Conservation (phyloP, 129 eudicot species). For the Arctium minus region DNA sequence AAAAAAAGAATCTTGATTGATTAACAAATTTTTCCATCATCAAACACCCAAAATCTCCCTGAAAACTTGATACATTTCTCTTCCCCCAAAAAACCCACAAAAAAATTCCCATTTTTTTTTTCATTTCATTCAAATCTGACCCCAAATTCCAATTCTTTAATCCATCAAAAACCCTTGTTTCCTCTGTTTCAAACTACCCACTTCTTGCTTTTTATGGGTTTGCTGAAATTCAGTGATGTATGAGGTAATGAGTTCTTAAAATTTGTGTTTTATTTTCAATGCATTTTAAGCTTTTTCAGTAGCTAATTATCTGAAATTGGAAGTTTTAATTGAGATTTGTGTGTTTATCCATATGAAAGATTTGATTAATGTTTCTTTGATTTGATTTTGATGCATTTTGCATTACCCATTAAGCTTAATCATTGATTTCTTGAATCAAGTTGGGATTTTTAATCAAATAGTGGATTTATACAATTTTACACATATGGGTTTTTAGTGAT, state of each 20-base stretch:
- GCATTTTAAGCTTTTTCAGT: not conserved
- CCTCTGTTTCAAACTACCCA: not conserved
- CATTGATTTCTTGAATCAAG: not conserved
- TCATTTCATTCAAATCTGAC: slow-evolving; percentile 13
- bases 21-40: slow-evolving; percentile 1
- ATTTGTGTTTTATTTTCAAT: slow-evolving; percentile 7
- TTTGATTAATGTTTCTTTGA: not conserved
- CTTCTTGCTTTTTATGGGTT: slow-evolving; percentile 4
- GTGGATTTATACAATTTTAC: not conserved
- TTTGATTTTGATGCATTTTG: slow-evolving; percentile 3
- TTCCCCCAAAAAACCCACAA: not conserved
- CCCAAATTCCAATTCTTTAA: not conserved
- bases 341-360: not conserved
- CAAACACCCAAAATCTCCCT: slow-evolving; percentile 5
- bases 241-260: slow-evolving; percentile 20
- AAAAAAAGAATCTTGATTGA: not conserved
- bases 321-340: not conserved
- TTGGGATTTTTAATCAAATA: not conserved
- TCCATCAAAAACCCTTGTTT: not conserved
- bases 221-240: slow-evolving; percentile 10
- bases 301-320: not conserved
- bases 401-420: slow-evolving; percentile 20
- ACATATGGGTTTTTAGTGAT: not conserved
- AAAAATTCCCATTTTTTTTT: slow-evolving; percentile 14
- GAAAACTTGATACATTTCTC: slow-evolving; percentile 14